Percentiles rank a stretch among this genome's conserved stretches.
Conservation (phyloP, 148 eudicot genomes). For the Vaccinium macrocarpon region DNA sequence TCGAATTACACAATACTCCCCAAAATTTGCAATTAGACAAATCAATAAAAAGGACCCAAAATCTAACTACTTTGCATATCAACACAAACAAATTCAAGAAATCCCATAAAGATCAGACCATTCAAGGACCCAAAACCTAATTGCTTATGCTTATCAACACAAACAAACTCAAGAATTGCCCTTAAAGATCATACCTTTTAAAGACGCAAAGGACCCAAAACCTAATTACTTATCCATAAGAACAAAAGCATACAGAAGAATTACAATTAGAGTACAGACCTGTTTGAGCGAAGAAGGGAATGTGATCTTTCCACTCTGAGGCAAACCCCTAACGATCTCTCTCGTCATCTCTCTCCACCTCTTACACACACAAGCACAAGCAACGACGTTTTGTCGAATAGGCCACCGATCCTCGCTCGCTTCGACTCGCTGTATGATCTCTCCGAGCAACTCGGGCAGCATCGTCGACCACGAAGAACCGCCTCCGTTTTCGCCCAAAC, state of each 20-base stretch:
- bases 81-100: not conserved
- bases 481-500: not conserved
- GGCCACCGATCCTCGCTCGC: constrained; percentile 81
- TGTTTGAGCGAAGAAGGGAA: constrained; percentile 86
- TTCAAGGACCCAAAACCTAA: not conserved
- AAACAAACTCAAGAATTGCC: not conserved
- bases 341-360: constrained; percentile 67
- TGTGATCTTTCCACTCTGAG: constrained; percentile 55
- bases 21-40: not conserved
- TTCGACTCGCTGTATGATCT: constrained; percentile 72
- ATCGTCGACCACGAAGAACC: constrained; percentile 44
- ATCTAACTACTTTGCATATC: not conserved
- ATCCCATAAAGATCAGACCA: not conserved
- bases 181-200: not conserved
- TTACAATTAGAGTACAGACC: constrained; percentile 29
- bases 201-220: not conserved
- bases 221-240: not conserved
- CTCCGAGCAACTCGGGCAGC: constrained; percentile 75
- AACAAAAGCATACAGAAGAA: not conserved
- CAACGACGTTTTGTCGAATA: constrained; percentile 60
- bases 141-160: not conserved
- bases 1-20: not conserved
- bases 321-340: constrained; percentile 47
- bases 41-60: not conserved
- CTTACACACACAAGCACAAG: constrained; percentile 75